Evolutionary conservation across 1,284 basidiomycete species (phyloP).

Genomic region (Marasmius tenuissimus): DNA sequence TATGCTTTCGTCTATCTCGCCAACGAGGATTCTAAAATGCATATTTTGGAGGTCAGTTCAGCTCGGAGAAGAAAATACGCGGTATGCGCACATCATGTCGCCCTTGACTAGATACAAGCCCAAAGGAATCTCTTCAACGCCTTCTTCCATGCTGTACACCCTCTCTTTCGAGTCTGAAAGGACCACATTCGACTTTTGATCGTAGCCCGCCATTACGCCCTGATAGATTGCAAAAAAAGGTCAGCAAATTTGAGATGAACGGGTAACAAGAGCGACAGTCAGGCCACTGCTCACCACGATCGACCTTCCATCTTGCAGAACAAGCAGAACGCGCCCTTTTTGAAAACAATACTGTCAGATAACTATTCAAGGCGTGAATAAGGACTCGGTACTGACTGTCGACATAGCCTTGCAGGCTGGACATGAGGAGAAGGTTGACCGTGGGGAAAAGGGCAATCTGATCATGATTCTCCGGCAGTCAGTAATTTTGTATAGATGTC

Average conservation of each 20-base stretch:
- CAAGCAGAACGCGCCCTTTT: slow-evolving; percentile 78
- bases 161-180: slow-evolving; percentile 90
- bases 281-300: slow-evolving; percentile 63
- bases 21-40: slow-evolving; percentile 75
- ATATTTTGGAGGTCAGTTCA: background rate
- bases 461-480: background rate
- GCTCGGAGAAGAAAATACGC: slow-evolving; percentile 3
- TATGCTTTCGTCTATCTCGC: slow-evolving; percentile 85
- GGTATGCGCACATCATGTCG: slow-evolving; percentile 84
- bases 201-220: slow-evolving; percentile 88
- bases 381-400: slow-evolving; percentile 56
- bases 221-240: slow-evolving; percentile 33
- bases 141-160: slow-evolving; percentile 86
- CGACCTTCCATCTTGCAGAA: slow-evolving; percentile 89
- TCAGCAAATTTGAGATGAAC: background rate
- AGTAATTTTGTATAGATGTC: background rate
- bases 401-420: slow-evolving; percentile 83
- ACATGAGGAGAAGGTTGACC: slow-evolving; percentile 43
- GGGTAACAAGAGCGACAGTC: background rate
- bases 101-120: slow-evolving; percentile 97
- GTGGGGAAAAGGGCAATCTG: background rate
- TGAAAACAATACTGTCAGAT: slow-evolving; percentile 1
- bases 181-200: slow-evolving; percentile 92
- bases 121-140: slow-evolving; percentile 93
- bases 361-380: background rate